A percentile compares a stretch with the other conserved stretches of the same genome.
These are phyloP conservation scores for Gaultheria prostrata DNA, from an alignment of 148 eudicot species.

Conservation along the genomic window DNA sequence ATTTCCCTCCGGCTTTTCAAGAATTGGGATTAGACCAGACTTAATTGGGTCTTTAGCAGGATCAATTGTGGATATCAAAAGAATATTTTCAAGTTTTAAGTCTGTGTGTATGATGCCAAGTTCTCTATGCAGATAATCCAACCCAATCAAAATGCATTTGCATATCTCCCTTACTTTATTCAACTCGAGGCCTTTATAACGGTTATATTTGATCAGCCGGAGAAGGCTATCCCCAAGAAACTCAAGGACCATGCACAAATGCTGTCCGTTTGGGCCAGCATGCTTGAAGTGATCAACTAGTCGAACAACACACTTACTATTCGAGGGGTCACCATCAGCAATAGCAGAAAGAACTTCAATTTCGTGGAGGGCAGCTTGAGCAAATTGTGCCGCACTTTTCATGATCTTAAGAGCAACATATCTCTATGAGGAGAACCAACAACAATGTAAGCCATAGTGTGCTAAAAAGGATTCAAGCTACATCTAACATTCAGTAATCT, in stretches of 20 bases:
- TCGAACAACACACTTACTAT: slow-evolving; percentile 56
- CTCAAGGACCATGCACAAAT: slow-evolving; percentile 92
- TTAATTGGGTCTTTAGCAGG: slow-evolving; percentile 77
- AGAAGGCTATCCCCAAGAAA: slow-evolving; percentile 95
- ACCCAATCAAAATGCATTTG: slow-evolving; percentile 74
- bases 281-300: slow-evolving; percentile 92
- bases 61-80: slow-evolving; percentile 77
- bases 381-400: slow-evolving; percentile 94
- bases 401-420: slow-evolving; percentile 94
- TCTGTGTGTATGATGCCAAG: slow-evolving; percentile 81
- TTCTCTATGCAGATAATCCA: slow-evolving; percentile 88
- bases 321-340: slow-evolving; percentile 65
- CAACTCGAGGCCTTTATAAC: slow-evolving; percentile 74
- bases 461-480: not conserved
- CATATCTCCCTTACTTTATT: slow-evolving; percentile 86
- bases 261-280: slow-evolving; percentile 92
- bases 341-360: slow-evolving; percentile 81
- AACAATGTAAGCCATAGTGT: slow-evolving; percentile 6
- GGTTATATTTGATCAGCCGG: slow-evolving; percentile 71
- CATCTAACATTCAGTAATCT: not conserved
- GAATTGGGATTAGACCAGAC: slow-evolving; percentile 69
- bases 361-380: slow-evolving; percentile 93
- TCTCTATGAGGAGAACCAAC: slow-evolving; percentile 31
- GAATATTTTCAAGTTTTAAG: slow-evolving; percentile 92
- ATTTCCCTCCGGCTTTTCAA: slow-evolving; percentile 87